Evolutionary conservation across 495 filamentous ascomycete species (phyloP).

Genomic region (Aspergillus coremiiformis): DNA sequence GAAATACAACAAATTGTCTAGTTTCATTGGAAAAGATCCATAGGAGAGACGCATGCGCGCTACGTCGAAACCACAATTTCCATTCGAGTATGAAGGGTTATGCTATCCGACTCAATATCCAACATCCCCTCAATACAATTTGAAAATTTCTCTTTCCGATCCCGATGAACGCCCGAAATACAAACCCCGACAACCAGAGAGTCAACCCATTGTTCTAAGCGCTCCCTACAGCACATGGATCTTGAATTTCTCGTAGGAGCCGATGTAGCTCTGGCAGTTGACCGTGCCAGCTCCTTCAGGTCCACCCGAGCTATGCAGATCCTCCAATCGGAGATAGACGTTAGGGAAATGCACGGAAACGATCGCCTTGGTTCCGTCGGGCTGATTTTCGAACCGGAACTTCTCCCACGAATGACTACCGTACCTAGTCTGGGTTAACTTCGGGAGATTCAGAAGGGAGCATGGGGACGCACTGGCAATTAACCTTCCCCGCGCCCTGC

Average conservation of each 20-base stretch:
- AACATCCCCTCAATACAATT: too few species aligned
- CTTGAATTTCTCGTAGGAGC: background rate
- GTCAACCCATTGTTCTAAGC: too few species aligned
- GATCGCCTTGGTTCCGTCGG: background rate
- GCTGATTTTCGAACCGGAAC: background rate
- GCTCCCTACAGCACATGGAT: background rate
- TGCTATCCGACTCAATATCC: too few species aligned
- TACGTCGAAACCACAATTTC: too few species aligned
- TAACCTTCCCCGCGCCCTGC: background rate
- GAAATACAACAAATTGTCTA: too few species aligned
- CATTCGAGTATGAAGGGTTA: too few species aligned
- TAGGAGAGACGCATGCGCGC: too few species aligned
- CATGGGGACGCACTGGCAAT: background rate
- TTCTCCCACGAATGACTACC: background rate
- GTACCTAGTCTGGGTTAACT: background rate
- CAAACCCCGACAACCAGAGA: too few species aligned
- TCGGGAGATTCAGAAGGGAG: background rate
- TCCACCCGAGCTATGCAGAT: background rate
- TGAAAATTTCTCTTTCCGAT: too few species aligned
- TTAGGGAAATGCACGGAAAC: background rate
- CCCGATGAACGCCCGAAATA: too few species aligned
- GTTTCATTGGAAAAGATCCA: too few species aligned
- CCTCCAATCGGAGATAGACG: conserved; percentile 3
- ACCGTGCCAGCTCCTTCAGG: background rate
- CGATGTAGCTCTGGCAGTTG: conserved; percentile 1